Conservation (phyloP, 805 yeast genomes). For the Kuraishia hungarica region DNA sequence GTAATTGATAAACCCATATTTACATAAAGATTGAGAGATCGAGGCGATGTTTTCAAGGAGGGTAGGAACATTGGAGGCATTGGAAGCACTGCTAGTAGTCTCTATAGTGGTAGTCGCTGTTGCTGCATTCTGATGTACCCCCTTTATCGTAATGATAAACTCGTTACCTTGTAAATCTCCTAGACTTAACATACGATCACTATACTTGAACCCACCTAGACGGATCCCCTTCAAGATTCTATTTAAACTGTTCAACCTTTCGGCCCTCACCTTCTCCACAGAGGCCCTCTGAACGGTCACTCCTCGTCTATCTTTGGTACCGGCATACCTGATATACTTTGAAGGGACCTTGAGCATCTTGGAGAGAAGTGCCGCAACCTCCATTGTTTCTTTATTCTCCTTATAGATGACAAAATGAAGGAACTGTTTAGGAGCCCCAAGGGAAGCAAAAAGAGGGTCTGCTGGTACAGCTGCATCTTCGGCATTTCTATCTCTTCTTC, state of each 20-base stretch:
- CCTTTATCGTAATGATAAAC: conserved; percentile 77
- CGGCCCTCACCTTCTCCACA: conserved; percentile 59
- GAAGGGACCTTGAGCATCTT: conserved; percentile 70
- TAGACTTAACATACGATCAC: conserved; percentile 50
- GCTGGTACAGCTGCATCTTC: conserved; percentile 27
- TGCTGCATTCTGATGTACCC: conserved; percentile 34
- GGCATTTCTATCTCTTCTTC: conserved; percentile 27
- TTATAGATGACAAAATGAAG: conserved; percentile 79
- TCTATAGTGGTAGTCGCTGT: no score
- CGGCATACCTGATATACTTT: conserved; percentile 71
- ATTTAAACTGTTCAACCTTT: conserved; percentile 70
- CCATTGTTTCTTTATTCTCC: conserved; percentile 97
- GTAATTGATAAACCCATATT: conserved; percentile 82
- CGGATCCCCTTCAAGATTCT: conserved; percentile 67
- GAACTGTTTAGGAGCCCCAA: conserved; percentile 63
- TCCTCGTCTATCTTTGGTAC: conserved; percentile 95
- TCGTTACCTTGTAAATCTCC: conserved; percentile 90
- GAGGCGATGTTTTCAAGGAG: conserved; percentile 27
- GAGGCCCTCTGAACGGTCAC: conserved; percentile 83
- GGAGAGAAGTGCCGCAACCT: conserved; percentile 69
- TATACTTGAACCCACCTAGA: conserved; percentile 72
- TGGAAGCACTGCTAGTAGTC: no score
- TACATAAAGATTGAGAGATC: conserved; percentile 44
- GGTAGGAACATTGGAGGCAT: no score
- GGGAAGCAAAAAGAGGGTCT: conserved; percentile 45